phyloP scores from a whole-genome alignment of 768 basidiomycete species.

The Agaricus subrufescens region DNA sequence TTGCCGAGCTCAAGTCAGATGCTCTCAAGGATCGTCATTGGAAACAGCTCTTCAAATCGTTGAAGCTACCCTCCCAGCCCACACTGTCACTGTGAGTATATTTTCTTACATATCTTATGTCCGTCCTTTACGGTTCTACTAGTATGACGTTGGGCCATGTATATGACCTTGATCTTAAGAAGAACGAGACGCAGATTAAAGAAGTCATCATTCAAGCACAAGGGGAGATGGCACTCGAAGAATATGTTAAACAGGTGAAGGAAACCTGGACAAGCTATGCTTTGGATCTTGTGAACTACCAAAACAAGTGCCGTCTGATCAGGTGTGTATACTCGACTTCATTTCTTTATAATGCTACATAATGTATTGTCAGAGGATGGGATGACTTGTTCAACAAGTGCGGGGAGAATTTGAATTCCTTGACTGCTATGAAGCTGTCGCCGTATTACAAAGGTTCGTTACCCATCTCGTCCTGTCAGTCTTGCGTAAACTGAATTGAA shows the following conservation, averaged over 20 bases:
- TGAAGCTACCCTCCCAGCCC: conserved; percentile 71
- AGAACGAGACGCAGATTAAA: conserved; percentile 86
- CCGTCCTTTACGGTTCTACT: not conserved
- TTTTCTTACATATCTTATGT: not conserved
- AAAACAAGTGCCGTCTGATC: conserved; percentile 97
- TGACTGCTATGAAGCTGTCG: conserved; percentile 95
- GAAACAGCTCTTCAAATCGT: conserved; percentile 92
- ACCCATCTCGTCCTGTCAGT: not conserved
- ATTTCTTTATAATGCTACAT: not conserved
- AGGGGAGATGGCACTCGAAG: conserved; percentile 97
- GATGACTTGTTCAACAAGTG: conserved; percentile 97
- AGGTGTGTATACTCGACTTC: conserved; percentile 37
- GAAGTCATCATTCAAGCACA: conserved; percentile 97
- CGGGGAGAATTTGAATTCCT: conserved; percentile 93
- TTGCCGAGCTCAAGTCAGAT: conserved; percentile 96
- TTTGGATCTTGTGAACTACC: conserved; percentile 94
- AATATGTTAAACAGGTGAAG: conserved; percentile 94
- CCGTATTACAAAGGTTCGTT: conserved; percentile 90
- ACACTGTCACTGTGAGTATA: conserved; percentile 63
- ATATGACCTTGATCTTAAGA: conserved; percentile 94
- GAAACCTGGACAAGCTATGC: conserved; percentile 97
- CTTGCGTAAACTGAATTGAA: not conserved
- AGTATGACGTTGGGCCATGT: conserved; percentile 96
- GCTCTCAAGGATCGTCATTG: conserved; percentile 97
- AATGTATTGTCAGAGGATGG: conserved; percentile 64